These are phyloP conservation scores for Akebia trifoliata DNA, from an alignment of 164 flowering plant species.

Conservation along the genomic window DNA sequence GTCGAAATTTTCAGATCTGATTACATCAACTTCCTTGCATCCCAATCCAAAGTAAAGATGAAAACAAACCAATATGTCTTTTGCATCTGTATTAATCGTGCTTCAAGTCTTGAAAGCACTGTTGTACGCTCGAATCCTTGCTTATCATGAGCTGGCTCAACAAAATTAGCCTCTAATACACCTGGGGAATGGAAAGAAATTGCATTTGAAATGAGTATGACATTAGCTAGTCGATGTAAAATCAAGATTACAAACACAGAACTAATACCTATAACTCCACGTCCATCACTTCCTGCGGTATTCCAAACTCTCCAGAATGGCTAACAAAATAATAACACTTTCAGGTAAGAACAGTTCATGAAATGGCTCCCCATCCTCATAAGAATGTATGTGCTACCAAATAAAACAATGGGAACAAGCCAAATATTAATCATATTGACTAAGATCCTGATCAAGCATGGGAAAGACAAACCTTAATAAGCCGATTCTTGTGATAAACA, in stretches of 20 bases:
- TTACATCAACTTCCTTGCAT: too few species aligned
- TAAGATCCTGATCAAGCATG: background rate
- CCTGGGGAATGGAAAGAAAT: slow-evolving; percentile 37
- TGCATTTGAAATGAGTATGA: slow-evolving; percentile 1
- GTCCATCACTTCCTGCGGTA: slow-evolving; percentile 94
- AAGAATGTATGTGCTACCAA: too few species aligned
- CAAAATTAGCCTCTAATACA: slow-evolving; percentile 94
- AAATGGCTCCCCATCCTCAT: background rate
- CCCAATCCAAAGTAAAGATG: background rate
- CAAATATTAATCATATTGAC: background rate
- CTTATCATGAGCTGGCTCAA: slow-evolving; percentile 99
- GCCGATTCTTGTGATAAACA: slow-evolving; percentile 94
- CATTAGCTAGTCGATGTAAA: background rate
- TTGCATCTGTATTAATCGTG: slow-evolving; percentile 60
- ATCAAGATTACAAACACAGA: background rate
- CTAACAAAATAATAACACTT: slow-evolving; percentile 36
- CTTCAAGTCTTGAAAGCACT: slow-evolving; percentile 81
- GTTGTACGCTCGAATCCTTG: slow-evolving; percentile 97
- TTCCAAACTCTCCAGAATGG: slow-evolving; percentile 99
- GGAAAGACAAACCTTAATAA: slow-evolving; percentile 61
- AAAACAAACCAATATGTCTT: slow-evolving; percentile 70
- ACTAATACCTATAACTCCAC: slow-evolving; percentile 80
- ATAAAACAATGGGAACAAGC: background rate
- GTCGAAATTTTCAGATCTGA: too few species aligned
- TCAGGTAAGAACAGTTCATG: too few species aligned